Conservation (phyloP, 441 rosid genomes). For the California macrophylla region DNA sequence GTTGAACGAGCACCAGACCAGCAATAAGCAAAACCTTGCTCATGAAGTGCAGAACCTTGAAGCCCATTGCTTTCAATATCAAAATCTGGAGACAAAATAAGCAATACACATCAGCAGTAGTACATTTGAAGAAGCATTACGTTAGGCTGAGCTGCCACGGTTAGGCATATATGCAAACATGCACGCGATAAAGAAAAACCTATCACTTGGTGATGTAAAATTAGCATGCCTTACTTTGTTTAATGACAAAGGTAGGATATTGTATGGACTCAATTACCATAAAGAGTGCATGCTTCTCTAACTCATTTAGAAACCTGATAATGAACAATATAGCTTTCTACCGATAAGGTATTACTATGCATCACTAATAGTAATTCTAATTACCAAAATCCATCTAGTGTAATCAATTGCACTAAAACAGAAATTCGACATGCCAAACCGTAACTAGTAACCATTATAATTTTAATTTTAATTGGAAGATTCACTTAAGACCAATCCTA, state of each 20-base stretch:
- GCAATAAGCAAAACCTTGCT: slow-evolving; percentile 30
- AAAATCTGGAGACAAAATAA: slow-evolving; percentile 16
- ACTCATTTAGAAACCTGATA: not conserved
- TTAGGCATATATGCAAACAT: not conserved
- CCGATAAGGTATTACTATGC: not conserved
- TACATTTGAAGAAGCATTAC: not conserved
- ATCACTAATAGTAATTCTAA: not conserved
- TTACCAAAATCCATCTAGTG: not conserved
- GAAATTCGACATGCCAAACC: not conserved
- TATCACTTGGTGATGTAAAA: not conserved
- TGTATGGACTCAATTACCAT: not conserved
- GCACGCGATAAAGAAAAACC: too few relatives aligned
- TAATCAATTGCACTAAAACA: not conserved
- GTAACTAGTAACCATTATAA: too few relatives aligned
- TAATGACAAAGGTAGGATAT: not conserved
- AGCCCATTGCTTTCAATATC: slow-evolving; percentile 22
- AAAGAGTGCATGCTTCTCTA: not conserved
- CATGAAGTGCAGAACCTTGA: slow-evolving; percentile 21
- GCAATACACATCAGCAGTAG: not conserved
- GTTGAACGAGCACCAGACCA: slow-evolving; percentile 32
- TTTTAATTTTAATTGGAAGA: not conserved
- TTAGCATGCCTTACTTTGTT: not conserved
- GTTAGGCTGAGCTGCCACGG: not conserved
- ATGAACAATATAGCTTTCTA: not conserved
- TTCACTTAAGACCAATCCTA: not conserved